Percentiles rank a stretch among this genome's conserved stretches.
These are phyloP conservation scores for Cotoneaster glaucophyllus DNA, from an alignment of 306 rosid species.

Conservation along the genomic window DNA sequence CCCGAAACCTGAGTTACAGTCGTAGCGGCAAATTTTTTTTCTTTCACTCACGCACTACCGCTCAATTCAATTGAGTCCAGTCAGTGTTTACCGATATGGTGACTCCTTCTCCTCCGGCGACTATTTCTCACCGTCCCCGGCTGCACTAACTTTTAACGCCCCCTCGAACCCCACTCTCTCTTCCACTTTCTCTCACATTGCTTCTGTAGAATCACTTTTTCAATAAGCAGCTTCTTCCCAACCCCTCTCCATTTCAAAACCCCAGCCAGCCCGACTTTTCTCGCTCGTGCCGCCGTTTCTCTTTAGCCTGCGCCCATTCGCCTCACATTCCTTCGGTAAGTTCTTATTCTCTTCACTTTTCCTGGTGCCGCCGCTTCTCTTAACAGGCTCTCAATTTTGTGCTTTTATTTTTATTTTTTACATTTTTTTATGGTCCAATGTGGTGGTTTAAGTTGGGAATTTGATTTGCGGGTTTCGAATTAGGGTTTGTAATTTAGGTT, in stretches of 20 bases:
- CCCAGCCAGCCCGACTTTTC: background rate
- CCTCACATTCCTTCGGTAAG: background rate
- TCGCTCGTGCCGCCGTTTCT: background rate
- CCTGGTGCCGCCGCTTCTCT: too few species aligned
- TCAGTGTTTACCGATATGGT: background rate
- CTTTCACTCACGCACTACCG: constrained; percentile 1
- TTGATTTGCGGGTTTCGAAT: too few species aligned
- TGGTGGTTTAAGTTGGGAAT: too few species aligned
- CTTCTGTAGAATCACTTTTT: background rate
- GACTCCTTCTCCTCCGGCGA: background rate
- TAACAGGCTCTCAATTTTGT: too few species aligned
- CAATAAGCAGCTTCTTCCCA: background rate
- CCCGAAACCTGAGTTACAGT: background rate
- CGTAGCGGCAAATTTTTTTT: background rate
- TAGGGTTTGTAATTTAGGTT: too few species aligned
- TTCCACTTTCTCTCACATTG: background rate
- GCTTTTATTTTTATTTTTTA: too few species aligned
- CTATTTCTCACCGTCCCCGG: background rate
- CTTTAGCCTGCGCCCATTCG: too few species aligned
- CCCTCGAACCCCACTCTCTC: background rate
- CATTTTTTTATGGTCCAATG: too few species aligned
- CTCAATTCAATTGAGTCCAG: background rate
- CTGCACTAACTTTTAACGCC: background rate
- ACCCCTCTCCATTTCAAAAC: background rate
- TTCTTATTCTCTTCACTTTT: background rate